Base-by-base conservation (phyloP, 2,329 filamentous ascomycete genomes). In the Penicillium sp. region DNA sequence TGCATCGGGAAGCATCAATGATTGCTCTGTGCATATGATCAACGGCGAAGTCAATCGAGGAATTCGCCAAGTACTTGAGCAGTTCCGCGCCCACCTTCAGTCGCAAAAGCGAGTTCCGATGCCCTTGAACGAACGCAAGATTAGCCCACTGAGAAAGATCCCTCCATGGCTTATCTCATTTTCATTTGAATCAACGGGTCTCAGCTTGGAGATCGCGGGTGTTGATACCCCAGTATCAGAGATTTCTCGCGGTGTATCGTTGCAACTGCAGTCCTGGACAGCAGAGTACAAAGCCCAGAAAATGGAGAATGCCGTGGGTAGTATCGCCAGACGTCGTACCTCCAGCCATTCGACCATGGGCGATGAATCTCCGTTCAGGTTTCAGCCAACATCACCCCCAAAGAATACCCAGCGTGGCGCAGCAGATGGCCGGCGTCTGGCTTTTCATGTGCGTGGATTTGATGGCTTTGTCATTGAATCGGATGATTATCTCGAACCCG, bases 401-500 rank as follows among this genome's bases (percentile, higher is more conserved):
- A 67, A 71, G 55, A 72, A 72, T 54, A 67, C 69, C 26, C 71
- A 73, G 56, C 66, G 70, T 13, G 71, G 70, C 19, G 75, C 74
- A 23, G 86, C 86, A 3, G 93, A 99, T 74, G 92, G 92, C 1
- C 84, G 94, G 55, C 87, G 91, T 28, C 77, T 99, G 24, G 87
- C 90, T 3, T 75, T 97, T 23, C 90, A 96, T 68, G 84, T 90
- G 33, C 86, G 90, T 56, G 91, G 91, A 0, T 79, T 99, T 3
- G 94, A 97, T 71, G 91, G 88, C 0, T 93, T 94, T 64, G 89
- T 97, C 45, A 87, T 97, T 44, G 94, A 99, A 70, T 89, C 89
- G 0, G 83, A 88, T 2, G 91, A 97, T 58, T 89, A 86, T 58
- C 88, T 92, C 73, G 92, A 97, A 69, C 79, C 86, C 3, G 91